A percentile compares a stretch with the other conserved stretches of the same genome.
Evolutionary conservation across 1,139 yeast genomes (phyloP).

Genomic region (Geotrichum phurueaensis): DNA sequence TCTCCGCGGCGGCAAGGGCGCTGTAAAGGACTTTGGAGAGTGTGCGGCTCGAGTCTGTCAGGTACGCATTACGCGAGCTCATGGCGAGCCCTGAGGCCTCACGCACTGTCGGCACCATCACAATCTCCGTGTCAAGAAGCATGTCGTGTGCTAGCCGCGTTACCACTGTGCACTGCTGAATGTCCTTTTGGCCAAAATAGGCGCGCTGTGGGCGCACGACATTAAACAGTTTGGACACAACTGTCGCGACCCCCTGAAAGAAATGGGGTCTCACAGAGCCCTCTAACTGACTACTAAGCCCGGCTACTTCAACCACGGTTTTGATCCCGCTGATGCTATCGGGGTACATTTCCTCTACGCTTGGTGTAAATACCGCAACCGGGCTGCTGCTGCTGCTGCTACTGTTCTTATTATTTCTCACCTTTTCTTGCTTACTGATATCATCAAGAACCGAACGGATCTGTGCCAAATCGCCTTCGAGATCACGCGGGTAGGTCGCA

Average conservation of each 20-base stretch:
- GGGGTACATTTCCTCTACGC: constrained; percentile 82
- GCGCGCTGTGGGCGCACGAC: constrained; percentile 66
- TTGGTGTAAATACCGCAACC: constrained; percentile 74
- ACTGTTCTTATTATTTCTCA: too few species aligned
- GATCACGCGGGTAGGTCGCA: constrained; percentile 77
- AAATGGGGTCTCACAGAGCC: constrained; percentile 85
- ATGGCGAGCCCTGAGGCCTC: constrained; percentile 73
- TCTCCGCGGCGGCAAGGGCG: constrained; percentile 49
- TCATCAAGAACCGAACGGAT: constrained; percentile 23
- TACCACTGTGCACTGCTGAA: constrained; percentile 85
- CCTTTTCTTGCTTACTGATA: not conserved
- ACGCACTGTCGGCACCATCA: constrained; percentile 68
- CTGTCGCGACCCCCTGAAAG: constrained; percentile 93
- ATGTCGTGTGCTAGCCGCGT: constrained; percentile 70
- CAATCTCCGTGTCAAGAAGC: constrained; percentile 56
- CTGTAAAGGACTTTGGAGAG: constrained; percentile 52
- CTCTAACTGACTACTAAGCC: constrained; percentile 80
- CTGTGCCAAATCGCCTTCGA: constrained; percentile 55
- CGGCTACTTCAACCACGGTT: constrained; percentile 70
- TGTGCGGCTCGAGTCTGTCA: constrained; percentile 47
- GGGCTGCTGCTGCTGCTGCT: constrained; percentile 24
- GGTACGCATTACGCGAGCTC: constrained; percentile 81
- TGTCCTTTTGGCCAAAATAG: constrained; percentile 93
- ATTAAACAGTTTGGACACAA: constrained; percentile 78
- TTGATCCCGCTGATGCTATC: constrained; percentile 53